A percentile compares a stretch with the other conserved stretches of the same genome.
phyloP scores from a whole-genome alignment of 139 green algal genomes.

The Volvox reticuliferus region DNA sequence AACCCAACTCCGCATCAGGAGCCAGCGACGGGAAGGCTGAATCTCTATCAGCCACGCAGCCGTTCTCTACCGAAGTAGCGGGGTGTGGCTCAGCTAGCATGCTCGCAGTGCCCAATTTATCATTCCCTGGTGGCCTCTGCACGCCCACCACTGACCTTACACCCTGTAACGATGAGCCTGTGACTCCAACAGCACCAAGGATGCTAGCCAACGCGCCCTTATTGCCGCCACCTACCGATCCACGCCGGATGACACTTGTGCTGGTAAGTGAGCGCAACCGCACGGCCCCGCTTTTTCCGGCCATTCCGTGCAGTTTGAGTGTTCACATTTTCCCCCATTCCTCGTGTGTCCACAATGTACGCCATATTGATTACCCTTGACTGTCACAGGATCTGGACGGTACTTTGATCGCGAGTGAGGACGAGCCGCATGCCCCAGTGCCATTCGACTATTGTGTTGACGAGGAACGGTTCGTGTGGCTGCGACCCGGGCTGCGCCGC shows the following conservation, averaged over 20 bases:
- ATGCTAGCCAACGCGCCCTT: neutral
- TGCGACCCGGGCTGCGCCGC: conserved; percentile 28
- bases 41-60: too few species aligned
- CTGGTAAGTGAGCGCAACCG: conserved; percentile 7
- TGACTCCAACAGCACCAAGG: conserved; percentile 11
- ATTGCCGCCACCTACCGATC: neutral
- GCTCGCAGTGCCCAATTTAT: too few species aligned
- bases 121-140: neutral
- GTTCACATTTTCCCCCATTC: too few species aligned
- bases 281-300: too few species aligned
- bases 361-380: too few species aligned
- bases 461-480: conserved; percentile 49
- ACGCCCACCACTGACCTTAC: neutral
- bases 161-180: neutral
- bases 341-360: too few species aligned
- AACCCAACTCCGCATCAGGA: too few species aligned
- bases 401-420: conserved; percentile 77
- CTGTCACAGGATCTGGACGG: conserved; percentile 73
- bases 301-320: too few species aligned
- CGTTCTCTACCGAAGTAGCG: too few species aligned
- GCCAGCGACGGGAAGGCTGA: too few species aligned
- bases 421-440: conserved; percentile 43
- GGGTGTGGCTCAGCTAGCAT: too few species aligned
- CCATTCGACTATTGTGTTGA: conserved; percentile 43
- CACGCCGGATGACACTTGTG: conserved; percentile 23